These are phyloP conservation scores for Coemansia sp. DNA, from an alignment of 192 early-diverging fungal species.

Conservation along the genomic window DNA sequence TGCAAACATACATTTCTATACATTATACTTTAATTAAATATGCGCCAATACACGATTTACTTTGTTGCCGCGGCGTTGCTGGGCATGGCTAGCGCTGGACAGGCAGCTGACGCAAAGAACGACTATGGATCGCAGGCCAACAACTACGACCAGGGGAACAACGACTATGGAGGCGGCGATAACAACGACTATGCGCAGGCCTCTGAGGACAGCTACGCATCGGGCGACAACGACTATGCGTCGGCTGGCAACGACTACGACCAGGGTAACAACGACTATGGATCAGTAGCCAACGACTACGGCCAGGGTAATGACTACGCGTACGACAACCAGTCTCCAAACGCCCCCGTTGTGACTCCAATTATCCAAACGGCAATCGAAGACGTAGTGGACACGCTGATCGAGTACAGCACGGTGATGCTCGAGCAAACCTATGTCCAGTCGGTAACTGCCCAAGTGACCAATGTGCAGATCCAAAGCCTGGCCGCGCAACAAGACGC, in stretches of 20 bases:
- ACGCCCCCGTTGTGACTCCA: conserved; percentile 17
- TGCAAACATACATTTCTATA: neutral
- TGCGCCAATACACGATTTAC: conserved; percentile 40
- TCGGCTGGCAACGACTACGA: conserved; percentile 6
- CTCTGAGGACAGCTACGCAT: neutral
- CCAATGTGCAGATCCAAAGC: conserved; percentile 42
- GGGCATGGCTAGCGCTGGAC: conserved; percentile 22
- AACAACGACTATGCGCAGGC: neutral
- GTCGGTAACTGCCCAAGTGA: conserved; percentile 30
- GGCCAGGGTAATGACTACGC: conserved; percentile 19
- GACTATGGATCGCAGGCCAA: conserved; percentile 8
- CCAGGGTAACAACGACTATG: conserved; percentile 22
- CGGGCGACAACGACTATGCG: conserved; percentile 2
- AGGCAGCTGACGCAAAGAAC: neutral
- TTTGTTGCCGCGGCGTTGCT: conserved; percentile 24
- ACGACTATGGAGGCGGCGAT: conserved; percentile 5
- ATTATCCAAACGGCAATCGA: conserved; percentile 35
- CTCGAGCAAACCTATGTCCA: conserved; percentile 40
- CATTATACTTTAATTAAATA: conserved; percentile 6
- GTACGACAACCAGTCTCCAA: conserved; percentile 21
- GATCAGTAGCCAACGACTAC: conserved; percentile 10
- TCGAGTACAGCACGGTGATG: conserved; percentile 43
- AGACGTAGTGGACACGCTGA: conserved; percentile 37
- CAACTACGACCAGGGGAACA: conserved; percentile 5
- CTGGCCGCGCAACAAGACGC: conserved; percentile 40